Percentiles rank a stretch among this genome's conserved stretches.
These are phyloP conservation scores for Myxozyma lipomycoides DNA, from an alignment of 805 yeast species.

Conservation along the genomic window DNA sequence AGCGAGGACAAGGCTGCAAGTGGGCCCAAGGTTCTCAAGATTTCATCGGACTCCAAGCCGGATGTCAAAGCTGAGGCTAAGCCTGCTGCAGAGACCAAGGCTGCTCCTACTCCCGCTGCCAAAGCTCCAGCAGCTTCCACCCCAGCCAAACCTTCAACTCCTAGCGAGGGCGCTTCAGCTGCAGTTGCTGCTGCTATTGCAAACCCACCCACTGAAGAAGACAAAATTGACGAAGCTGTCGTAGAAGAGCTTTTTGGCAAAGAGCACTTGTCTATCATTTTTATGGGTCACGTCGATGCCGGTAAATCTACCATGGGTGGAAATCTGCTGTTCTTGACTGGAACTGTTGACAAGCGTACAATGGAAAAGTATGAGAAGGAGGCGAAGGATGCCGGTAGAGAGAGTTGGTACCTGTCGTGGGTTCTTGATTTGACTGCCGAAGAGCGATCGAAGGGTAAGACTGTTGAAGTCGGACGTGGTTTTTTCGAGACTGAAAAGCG, in stretches of 20 bases:
- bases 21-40: constrained; percentile 31
- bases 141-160: constrained; percentile 50
- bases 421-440: constrained; percentile 99
- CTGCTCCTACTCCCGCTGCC: constrained; percentile 18
- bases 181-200: constrained; percentile 48
- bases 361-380: constrained; percentile 97
- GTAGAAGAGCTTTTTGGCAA: constrained; percentile 93
- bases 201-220: constrained; percentile 52
- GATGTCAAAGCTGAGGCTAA: constrained; percentile 5
- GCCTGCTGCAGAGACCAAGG: constrained; percentile 6
- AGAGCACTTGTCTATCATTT: constrained; percentile 92
- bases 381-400: constrained; percentile 99
- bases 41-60: constrained; percentile 23
- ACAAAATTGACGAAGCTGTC: constrained; percentile 80
- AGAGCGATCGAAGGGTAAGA: constrained; percentile 98
- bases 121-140: constrained; percentile 19
- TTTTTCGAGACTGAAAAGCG: constrained; percentile 97
- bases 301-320: constrained; percentile 99
- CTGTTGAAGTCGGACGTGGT: constrained; percentile 98
- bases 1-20: too few relatives aligned
- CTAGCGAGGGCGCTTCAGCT: not conserved
- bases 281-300: constrained; percentile 99
- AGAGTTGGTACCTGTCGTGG: constrained; percentile 99
- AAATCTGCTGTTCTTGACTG: constrained; percentile 85
- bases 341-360: constrained; percentile 97